Evolutionary conservation across 306 rosid genomes (phyloP), one percentile per base, ranked within the genome.

Genomic region (Pyrus bretschneideri): DNA sequence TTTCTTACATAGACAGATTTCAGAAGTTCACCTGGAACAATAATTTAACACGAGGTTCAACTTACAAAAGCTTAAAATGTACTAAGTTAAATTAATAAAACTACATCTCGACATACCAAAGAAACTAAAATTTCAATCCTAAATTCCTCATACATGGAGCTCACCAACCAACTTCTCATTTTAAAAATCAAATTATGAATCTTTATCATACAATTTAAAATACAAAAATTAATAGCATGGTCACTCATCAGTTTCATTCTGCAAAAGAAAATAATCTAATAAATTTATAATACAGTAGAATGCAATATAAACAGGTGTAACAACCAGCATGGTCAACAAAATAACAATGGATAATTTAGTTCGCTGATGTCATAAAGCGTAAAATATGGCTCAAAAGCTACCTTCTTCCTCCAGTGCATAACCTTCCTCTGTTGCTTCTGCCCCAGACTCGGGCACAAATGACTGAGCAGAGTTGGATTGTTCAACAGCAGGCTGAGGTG

Each of bases 1-100:
- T 96, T 96, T 83, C 93, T 88, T 70, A 92, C 98, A 55, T 96
- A 96, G 68, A 96, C 99, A 6, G 97, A 96, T 76, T 90, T 92
- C 58, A 91, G 21, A 51, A 51, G 87, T 86, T 96, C 98, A 61
- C 86, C 99, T 96, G 87, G 62, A 73, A 67, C 69, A 30, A 81
- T 81, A 68, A 81, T 59, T 46, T 64, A 83, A 65, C 51, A 69
- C 31, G 44, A 83, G 66, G 71, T 31, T 77, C 81, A 67, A 62
- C 73, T 23, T 52, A 46, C 5, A 71, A 80, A 55, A 30, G 6
- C 70, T 19, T 52, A 42, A 70, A 71, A 57, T 19, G 33, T 31
- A 52, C 58, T 2, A 51, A 40, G 9, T 31, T 45, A 62, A 30
- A 49, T 33, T 35, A 29, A 52, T 62, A 57, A 57, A 10, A 60